A percentile compares a stretch with the other conserved stretches of the same genome.
Evolutionary conservation across 1,284 basidiomycete species (phyloP).

Genomic region (Pseudozyma thailandica): DNA sequence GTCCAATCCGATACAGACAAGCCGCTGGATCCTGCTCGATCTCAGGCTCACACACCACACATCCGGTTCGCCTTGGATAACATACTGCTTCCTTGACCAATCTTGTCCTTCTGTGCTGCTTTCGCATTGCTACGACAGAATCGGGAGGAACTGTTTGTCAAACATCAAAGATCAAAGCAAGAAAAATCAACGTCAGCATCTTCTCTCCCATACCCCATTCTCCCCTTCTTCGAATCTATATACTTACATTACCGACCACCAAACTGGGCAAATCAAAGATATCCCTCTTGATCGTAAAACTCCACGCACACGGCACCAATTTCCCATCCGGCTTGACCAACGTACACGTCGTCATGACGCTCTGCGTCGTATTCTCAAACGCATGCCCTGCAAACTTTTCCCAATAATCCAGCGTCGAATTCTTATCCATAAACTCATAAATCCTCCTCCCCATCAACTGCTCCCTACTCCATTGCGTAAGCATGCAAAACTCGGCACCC

Average conservation of each 20-base stretch:
- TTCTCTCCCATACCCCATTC: background rate
- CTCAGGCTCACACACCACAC: too few relatives aligned
- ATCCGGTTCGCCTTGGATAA: too few relatives aligned
- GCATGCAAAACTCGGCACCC: constrained; percentile 92
- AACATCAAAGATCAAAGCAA: background rate
- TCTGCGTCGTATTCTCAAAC: constrained; percentile 66
- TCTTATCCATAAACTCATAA: constrained; percentile 67
- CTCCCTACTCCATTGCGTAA: constrained; percentile 73
- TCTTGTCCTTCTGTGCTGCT: too few relatives aligned
- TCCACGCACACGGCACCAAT: constrained; percentile 63
- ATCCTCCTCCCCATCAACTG: constrained; percentile 64
- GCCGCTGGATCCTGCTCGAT: too few relatives aligned
- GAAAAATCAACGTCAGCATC: background rate
- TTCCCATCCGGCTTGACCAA: constrained; percentile 60
- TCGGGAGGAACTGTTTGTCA: constrained; percentile 13
- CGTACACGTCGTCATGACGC: constrained; percentile 63
- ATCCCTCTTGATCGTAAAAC: constrained; percentile 67
- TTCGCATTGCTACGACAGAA: constrained; percentile 12
- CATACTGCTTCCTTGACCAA: too few relatives aligned
- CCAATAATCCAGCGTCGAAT: constrained; percentile 65
- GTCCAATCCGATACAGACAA: too few relatives aligned
- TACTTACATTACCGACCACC: constrained; percentile 54
- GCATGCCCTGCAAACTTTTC: constrained; percentile 66
- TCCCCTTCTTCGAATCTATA: background rate
- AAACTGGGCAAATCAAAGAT: constrained; percentile 64